A percentile compares a stretch with the other conserved stretches of the same genome.
Conservation (phyloP, 331 rosid genomes). For the Cucumis variabilis region DNA sequence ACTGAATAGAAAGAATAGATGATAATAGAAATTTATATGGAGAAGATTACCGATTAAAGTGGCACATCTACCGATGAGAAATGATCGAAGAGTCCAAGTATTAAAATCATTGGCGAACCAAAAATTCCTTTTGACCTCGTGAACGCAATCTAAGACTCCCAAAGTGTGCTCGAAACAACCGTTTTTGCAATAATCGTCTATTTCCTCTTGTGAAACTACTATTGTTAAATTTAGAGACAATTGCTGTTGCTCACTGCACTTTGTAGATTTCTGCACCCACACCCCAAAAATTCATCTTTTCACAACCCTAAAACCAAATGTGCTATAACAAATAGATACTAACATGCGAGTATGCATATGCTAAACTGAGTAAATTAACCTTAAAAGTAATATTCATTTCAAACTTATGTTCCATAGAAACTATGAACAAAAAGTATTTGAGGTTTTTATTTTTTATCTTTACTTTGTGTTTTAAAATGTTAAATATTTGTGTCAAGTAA, state of each 20-base stretch:
- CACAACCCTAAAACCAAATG: too few species aligned
- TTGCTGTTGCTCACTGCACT: neutral
- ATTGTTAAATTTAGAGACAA: constrained; percentile 25
- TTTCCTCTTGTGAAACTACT: neutral
- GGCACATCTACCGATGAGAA: constrained; percentile 33
- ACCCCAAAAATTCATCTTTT: neutral
- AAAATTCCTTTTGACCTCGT: constrained; percentile 35
- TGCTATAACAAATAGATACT: too few species aligned
- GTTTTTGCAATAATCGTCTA: constrained; percentile 27
- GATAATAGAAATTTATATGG: too few species aligned
- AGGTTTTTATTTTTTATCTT: too few species aligned
- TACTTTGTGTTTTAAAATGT: too few species aligned
- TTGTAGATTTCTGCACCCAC: constrained; percentile 9
- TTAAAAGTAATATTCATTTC: too few species aligned
- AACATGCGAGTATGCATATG: too few species aligned
- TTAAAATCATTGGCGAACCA: constrained; percentile 40
- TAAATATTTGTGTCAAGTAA: too few species aligned
- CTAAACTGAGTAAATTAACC: too few species aligned
- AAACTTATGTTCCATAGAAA: too few species aligned
- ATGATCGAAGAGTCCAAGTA: constrained; percentile 11
- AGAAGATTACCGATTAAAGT: neutral
- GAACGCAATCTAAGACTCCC: constrained; percentile 40
- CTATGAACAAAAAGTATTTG: too few species aligned
- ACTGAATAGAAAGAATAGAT: too few species aligned
- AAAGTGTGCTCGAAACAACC: constrained; percentile 39